These are phyloP conservation scores for Chlorella variabilis DNA, from an alignment of 163 green algal genomes.

Conservation along the genomic window DNA sequence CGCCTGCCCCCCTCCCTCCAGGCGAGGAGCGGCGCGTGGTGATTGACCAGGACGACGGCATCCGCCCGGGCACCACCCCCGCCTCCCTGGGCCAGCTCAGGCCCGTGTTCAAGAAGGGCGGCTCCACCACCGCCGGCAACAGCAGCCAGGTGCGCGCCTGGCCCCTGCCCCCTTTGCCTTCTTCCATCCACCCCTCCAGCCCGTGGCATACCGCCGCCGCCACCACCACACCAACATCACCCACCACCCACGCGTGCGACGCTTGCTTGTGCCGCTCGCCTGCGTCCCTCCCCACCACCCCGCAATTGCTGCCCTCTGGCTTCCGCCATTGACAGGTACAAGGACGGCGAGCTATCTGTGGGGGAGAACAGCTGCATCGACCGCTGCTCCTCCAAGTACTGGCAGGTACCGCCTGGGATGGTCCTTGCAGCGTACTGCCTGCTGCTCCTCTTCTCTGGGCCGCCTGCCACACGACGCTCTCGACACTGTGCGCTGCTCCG, in stretches of 20 bases:
- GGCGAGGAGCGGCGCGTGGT: slow-evolving; percentile 65
- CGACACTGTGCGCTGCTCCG: background rate
- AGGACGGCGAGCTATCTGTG: slow-evolving; percentile 93
- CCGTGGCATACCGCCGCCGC: no score
- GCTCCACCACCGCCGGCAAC: slow-evolving; percentile 96
- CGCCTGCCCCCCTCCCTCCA: no score
- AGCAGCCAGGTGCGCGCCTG: slow-evolving; percentile 79
- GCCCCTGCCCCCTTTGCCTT: no score
- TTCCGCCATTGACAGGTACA: slow-evolving; percentile 76
- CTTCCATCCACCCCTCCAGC: no score
- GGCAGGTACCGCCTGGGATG: no score
- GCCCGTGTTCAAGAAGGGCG: slow-evolving; percentile 95
- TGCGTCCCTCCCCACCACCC: background rate
- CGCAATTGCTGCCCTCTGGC: background rate
- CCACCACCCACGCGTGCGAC: no score
- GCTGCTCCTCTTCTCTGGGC: no score
- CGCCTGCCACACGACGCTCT: background rate
- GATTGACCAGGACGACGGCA: slow-evolving; percentile 92
- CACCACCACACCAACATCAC: no score
- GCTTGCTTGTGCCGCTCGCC: no score
- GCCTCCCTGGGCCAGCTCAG: slow-evolving; percentile 77
- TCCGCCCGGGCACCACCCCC: slow-evolving; percentile 77
- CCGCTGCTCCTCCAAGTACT: slow-evolving; percentile 96
- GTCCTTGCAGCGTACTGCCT: no score
- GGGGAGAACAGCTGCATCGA: slow-evolving; percentile 97